A percentile compares a stretch with the other conserved stretches of the same genome.
Conservation (phyloP, 192 early-diverging fungal genomes). For the Coemansia sp. region DNA sequence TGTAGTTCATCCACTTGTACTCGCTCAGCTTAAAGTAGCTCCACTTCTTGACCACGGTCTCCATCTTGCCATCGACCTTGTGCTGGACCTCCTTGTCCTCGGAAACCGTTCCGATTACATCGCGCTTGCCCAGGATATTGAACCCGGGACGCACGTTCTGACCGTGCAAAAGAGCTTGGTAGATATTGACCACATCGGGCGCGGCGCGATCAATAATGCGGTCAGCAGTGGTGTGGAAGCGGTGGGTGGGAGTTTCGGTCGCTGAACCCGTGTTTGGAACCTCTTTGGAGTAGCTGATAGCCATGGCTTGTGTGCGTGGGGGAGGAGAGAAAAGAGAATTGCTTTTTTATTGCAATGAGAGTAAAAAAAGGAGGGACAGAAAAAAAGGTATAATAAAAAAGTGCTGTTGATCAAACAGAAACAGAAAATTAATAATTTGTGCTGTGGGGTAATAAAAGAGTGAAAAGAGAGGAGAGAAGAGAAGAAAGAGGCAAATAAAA, state of each 20-base stretch:
- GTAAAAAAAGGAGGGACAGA: not conserved
- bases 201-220: constrained; percentile 32
- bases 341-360: not conserved
- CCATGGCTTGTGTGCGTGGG: constrained; percentile 19
- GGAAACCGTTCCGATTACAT: constrained; percentile 39
- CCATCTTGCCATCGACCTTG: constrained; percentile 46
- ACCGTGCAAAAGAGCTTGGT: constrained; percentile 33
- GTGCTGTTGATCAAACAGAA: not conserved
- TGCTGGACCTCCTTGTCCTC: constrained; percentile 45
- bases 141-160: constrained; percentile 13
- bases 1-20: constrained; percentile 79
- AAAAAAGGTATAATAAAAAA: not conserved
- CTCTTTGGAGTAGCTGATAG: constrained; percentile 25
- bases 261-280: constrained; percentile 35
- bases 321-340: too few relatives aligned
- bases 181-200: constrained; percentile 36
- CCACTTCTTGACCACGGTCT: constrained; percentile 68
- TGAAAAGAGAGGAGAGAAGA: not conserved
- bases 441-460: too few relatives aligned
- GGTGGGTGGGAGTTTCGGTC: constrained; percentile 35
- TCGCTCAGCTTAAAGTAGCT: constrained; percentile 73
- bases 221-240: constrained; percentile 37
- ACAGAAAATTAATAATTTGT: too few relatives aligned
- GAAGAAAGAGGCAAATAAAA: not conserved
- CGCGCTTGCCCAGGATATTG: constrained; percentile 44